Percentiles rank a stretch among this genome's conserved stretches.
These are phyloP conservation scores for Trypanosomatidae sp. DNA, from an alignment of 208 protist species.

Conservation along the genomic window DNA sequence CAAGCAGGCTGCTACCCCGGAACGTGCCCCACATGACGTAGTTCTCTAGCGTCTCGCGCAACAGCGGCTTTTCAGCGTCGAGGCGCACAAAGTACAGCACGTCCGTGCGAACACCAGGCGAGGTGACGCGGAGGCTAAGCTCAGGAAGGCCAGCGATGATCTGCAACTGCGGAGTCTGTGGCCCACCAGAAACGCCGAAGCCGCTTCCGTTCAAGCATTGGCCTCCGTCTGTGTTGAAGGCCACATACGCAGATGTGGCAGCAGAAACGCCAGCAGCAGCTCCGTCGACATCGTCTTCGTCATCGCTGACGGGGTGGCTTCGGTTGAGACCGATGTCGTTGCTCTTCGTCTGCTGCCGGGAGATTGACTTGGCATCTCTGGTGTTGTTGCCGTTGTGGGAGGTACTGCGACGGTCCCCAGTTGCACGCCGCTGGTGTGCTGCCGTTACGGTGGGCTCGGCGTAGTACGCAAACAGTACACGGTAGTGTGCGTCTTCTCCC, in stretches of 20 bases:
- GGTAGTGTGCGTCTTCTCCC: slow-evolving; percentile 66
- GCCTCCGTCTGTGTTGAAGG: not conserved
- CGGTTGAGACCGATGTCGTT: slow-evolving; percentile 13
- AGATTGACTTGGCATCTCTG: not conserved
- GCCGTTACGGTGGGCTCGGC: slow-evolving; percentile 12
- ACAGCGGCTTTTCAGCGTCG: slow-evolving; percentile 76
- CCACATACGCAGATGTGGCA: not conserved
- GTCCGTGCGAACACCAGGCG: slow-evolving; percentile 45
- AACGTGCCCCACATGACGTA: slow-evolving; percentile 80
- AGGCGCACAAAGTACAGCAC: slow-evolving; percentile 79
- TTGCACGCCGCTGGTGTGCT: slow-evolving; percentile 2
- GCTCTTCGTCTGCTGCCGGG: slow-evolving; percentile 10
- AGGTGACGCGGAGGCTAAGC: slow-evolving; percentile 33
- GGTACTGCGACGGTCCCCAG: not conserved
- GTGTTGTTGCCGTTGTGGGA: not conserved
- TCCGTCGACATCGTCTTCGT: slow-evolving; percentile 12
- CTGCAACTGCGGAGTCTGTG: slow-evolving; percentile 23
- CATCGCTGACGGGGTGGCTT: slow-evolving; percentile 21
- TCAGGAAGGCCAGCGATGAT: slow-evolving; percentile 33
- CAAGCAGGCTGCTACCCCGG: slow-evolving; percentile 65
- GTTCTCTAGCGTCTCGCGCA: slow-evolving; percentile 88
- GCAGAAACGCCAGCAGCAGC: not conserved
- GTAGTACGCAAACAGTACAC: slow-evolving; percentile 80
- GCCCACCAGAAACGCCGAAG: not conserved
- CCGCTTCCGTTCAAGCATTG: not conserved